Percentiles rank a stretch among this genome's conserved stretches.
Conservation (phyloP, 441 rosid genomes). For the Aleurites moluccanus region DNA sequence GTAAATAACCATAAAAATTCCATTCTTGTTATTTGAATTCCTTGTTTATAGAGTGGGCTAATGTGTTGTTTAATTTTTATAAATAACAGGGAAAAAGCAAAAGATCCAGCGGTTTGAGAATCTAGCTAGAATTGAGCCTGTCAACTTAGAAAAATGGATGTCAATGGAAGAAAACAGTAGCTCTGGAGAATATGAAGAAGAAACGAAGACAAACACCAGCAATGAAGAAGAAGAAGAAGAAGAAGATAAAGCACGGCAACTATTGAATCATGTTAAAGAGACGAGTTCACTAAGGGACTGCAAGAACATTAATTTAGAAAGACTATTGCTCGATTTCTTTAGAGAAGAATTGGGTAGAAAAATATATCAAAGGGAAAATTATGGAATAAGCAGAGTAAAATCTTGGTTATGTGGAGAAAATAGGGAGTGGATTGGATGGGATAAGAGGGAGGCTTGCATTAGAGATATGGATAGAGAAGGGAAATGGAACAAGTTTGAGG, state of each 20-base stretch:
- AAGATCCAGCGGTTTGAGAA: slow-evolving; percentile 39
- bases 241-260: slow-evolving; percentile 46
- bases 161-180: slow-evolving; percentile 32
- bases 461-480: slow-evolving; percentile 45
- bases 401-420: slow-evolving; percentile 53
- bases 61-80: too few relatives aligned
- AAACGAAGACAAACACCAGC: background rate
- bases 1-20: slow-evolving; percentile 11
- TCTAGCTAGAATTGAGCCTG: slow-evolving; percentile 33
- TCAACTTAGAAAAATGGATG: slow-evolving; percentile 38
- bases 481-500: slow-evolving; percentile 44
- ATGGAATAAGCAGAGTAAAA: slow-evolving; percentile 32
- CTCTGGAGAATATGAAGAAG: slow-evolving; percentile 13
- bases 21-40: too few relatives aligned
- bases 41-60: too few relatives aligned
- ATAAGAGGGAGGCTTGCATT: slow-evolving; percentile 43
- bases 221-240: slow-evolving; percentile 15
- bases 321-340: slow-evolving; percentile 54
- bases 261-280: slow-evolving; percentile 44
- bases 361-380: background rate
- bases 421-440: slow-evolving; percentile 27
- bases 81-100: slow-evolving; percentile 35
- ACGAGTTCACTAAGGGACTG: slow-evolving; percentile 23
- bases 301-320: slow-evolving; percentile 24
- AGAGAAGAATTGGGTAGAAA: slow-evolving; percentile 43